A percentile compares a stretch with the other conserved stretches of the same genome.
Conservation (phyloP, 2,329 filamentous ascomycete species). For the Cryphonectria carpinicola region DNA sequence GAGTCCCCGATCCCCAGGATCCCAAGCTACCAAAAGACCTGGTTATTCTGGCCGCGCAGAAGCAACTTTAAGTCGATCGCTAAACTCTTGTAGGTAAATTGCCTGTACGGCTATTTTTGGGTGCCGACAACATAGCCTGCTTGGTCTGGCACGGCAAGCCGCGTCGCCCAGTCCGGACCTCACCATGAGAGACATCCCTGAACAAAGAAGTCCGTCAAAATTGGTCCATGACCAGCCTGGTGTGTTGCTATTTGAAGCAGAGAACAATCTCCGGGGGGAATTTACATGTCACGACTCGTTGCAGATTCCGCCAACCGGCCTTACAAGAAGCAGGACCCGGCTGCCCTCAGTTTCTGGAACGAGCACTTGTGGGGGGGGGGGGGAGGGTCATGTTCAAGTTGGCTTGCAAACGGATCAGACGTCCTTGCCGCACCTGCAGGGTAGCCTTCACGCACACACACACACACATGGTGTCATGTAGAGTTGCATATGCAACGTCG, state of each 20-base stretch:
- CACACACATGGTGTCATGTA: background rate
- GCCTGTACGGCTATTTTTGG: constrained; percentile 14
- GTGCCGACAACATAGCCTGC: background rate
- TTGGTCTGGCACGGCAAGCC: background rate
- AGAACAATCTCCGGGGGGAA: background rate
- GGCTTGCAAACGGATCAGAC: background rate
- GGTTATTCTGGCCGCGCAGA: background rate
- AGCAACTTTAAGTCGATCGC: background rate
- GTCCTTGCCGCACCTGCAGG: background rate
- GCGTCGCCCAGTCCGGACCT: background rate
- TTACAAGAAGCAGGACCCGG: background rate
- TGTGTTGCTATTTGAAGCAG: background rate
- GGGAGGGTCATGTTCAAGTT: background rate
- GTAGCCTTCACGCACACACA: background rate
- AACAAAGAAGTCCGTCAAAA: background rate
- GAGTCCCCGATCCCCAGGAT: background rate
- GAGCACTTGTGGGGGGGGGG: background rate
- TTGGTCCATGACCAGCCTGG: background rate
- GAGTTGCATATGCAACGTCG: constrained; percentile 6
- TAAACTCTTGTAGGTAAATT: background rate
- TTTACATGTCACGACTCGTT: background rate
- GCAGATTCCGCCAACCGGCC: background rate
- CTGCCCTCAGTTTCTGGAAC: background rate
- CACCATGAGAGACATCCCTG: background rate
- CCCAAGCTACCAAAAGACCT: constrained; percentile 3